phyloP scores from a whole-genome alignment of 2,329 filamentous ascomycete species.

The Cryphonectria carpinicola region DNA sequence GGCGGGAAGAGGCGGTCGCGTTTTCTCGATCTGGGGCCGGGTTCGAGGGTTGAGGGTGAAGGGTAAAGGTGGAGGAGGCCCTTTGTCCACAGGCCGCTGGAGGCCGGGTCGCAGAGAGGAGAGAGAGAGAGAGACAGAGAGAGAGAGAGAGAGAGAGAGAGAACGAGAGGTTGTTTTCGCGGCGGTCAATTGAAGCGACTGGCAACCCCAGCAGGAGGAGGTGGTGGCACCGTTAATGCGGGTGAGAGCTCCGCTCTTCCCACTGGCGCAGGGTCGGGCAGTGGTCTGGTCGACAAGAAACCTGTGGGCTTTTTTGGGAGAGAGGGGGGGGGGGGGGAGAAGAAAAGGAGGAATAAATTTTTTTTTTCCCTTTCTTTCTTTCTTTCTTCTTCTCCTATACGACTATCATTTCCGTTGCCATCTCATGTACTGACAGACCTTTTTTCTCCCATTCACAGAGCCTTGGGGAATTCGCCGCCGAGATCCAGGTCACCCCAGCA shows the following conservation, averaged over 20 bases:
- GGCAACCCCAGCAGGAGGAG: slow-evolving; percentile 8
- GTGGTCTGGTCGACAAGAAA: slow-evolving; percentile 11
- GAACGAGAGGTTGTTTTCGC: not conserved
- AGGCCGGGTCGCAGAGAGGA: not conserved
- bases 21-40: slow-evolving; percentile 3
- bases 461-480: slow-evolving; percentile 62
- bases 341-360: no score
- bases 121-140: not conserved
- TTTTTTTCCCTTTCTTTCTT: not conserved
- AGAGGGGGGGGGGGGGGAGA: no score
- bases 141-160: not conserved
- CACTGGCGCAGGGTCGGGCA: slow-evolving; percentile 7
- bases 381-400: not conserved
- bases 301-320: not conserved
- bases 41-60: not conserved
- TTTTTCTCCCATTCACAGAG: slow-evolving; percentile 41
- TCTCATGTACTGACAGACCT: slow-evolving; percentile 35
- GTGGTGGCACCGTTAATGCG: slow-evolving; percentile 18
- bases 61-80: not conserved
- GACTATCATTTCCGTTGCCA: not conserved
- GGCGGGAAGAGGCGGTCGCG: slow-evolving; percentile 4
- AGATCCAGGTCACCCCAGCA: slow-evolving; percentile 53
- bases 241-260: slow-evolving; percentile 16
- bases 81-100: slow-evolving; percentile 7
- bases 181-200: slow-evolving; percentile 13